Base-by-base conservation (phyloP, 2,329 filamentous ascomycete species). In the Sphaerostilbella broomeana region DNA sequence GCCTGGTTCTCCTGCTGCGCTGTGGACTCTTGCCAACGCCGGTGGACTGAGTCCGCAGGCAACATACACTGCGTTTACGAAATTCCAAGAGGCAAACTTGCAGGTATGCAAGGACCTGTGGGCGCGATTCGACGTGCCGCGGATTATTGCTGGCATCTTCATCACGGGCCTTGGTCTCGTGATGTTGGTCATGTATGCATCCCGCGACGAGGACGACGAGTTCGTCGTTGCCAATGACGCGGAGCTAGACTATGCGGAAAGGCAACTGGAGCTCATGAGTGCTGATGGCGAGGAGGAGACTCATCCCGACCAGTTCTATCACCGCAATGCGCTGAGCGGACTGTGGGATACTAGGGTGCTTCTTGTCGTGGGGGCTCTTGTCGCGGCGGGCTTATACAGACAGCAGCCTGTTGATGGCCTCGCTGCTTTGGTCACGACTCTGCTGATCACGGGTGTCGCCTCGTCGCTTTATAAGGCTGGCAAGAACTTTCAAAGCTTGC, bases 81-180 rank as follows among this genome's bases (percentile, higher is more conserved):
- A 71, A 9, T 97, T 94, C 56, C 88, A 95, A 58, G 69, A 70
- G 20, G 78, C 86, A 55, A 95, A 84, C 1, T 69, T 98, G 30
- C 70, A 70, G 19, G 73, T 90, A 10, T 97, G 86, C 66, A 85
- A 88, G 57, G 75, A 73, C 26, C 68, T 97, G 12, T 98, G 92
- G 92, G 88, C 92, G 16, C 79, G 85, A 24, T 98, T 98, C 51
- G 87, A 98, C 58, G 70, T 95, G 15, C 72, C 78, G 2, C 85
- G 83, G 57, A 98, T 98, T 88, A 55, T 83, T 11, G 71, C 84
- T 47, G 92, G 92, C 32, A 79, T 97, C 25, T 58, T 62, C 0
- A 75, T 94, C 38, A 75, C 94, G 46, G 70, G 77, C 3, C 64
- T 76, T 17, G 80, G 84, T 3, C 72, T 95, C 16, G 49, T 80